Percentiles rank a stretch among this genome's conserved stretches.
Evolutionary conservation across 805 yeast genomes (phyloP).

Genomic region (Helenozyma rhizophorensis): DNA sequence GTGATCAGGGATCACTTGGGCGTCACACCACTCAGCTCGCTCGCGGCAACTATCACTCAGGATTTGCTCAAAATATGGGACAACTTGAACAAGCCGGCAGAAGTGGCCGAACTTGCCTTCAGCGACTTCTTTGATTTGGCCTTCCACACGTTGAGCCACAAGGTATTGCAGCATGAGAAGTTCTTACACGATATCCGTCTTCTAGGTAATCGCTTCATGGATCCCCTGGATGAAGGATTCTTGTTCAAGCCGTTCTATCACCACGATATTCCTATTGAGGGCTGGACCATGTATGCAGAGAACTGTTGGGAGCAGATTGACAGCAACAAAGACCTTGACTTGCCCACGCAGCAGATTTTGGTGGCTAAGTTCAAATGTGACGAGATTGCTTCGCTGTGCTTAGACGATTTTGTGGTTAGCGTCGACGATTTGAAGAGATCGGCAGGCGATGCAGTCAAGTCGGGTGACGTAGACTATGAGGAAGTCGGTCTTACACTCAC

Average conservation of each 20-base stretch:
- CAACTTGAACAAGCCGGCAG: constrained; percentile 67
- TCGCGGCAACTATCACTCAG: constrained; percentile 60
- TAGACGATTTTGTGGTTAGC: constrained; percentile 23
- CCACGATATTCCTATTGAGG: constrained; percentile 87
- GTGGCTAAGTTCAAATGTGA: constrained; percentile 95
- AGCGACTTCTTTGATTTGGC: constrained; percentile 80
- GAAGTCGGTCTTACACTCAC: constrained; percentile 42
- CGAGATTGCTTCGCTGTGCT: constrained; percentile 57
- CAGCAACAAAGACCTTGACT: constrained; percentile 85
- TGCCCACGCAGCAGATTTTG: constrained; percentile 93
- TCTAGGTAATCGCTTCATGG: constrained; percentile 61
- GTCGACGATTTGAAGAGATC: constrained; percentile 12
- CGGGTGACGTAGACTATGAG: constrained; percentile 34
- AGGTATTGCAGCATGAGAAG: constrained; percentile 70
- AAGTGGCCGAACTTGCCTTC: constrained; percentile 49
- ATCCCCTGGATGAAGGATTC: constrained; percentile 22
- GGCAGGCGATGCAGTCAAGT: constrained; percentile 2
- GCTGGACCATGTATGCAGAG: constrained; percentile 89
- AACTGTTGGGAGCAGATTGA: constrained; percentile 95
- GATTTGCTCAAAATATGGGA: constrained; percentile 82
- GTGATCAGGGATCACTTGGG: constrained; percentile 93
- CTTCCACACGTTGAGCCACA: constrained; percentile 81
- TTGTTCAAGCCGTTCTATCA: constrained; percentile 71
- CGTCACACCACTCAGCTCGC: constrained; percentile 70
- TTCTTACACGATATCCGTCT: constrained; percentile 56